Conservation (phyloP, 805 yeast species). For the Saturnispora sekii region DNA sequence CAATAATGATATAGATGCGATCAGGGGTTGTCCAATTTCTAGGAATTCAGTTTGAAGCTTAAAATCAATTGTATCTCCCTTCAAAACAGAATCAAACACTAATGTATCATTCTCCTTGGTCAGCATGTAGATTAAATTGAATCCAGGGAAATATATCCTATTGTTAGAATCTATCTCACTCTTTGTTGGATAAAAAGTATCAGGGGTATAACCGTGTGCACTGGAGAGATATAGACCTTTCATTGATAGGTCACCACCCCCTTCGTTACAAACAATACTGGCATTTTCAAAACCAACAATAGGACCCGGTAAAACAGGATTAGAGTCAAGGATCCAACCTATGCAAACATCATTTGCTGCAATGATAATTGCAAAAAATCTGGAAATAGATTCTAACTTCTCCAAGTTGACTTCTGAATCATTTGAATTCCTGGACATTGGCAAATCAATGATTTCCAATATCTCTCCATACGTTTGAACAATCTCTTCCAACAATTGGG, state of each 20-base stretch:
- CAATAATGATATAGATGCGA: slow-evolving; percentile 34
- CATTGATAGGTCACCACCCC: slow-evolving; percentile 57
- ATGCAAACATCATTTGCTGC: slow-evolving; percentile 57
- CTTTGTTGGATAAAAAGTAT: slow-evolving; percentile 34
- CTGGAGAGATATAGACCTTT: slow-evolving; percentile 62
- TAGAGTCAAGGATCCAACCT: slow-evolving; percentile 65
- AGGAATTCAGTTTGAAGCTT: slow-evolving; percentile 50
- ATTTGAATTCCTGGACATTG: background rate
- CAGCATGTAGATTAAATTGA: slow-evolving; percentile 46
- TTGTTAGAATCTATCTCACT: slow-evolving; percentile 42
- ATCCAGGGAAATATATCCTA: slow-evolving; percentile 58
- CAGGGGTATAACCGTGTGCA: slow-evolving; percentile 50
- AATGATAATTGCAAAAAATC: slow-evolving; percentile 45
- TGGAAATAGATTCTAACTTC: slow-evolving; percentile 18
- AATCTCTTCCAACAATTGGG: slow-evolving; percentile 27
- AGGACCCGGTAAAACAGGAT: slow-evolving; percentile 45
- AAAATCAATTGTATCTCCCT: slow-evolving; percentile 65
- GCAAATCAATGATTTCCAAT: background rate
- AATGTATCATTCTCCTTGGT: slow-evolving; percentile 16
- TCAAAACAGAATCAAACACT: slow-evolving; percentile 36
- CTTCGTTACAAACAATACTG: slow-evolving; percentile 52
- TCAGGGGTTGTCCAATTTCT: slow-evolving; percentile 40
- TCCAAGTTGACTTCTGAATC: slow-evolving; percentile 2
- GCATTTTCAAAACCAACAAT: slow-evolving; percentile 69
- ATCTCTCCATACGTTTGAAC: slow-evolving; percentile 15